These are phyloP conservation scores for Rhododendron mucronatum DNA, from an alignment of 148 eudicot genomes.

Conservation along the genomic window DNA sequence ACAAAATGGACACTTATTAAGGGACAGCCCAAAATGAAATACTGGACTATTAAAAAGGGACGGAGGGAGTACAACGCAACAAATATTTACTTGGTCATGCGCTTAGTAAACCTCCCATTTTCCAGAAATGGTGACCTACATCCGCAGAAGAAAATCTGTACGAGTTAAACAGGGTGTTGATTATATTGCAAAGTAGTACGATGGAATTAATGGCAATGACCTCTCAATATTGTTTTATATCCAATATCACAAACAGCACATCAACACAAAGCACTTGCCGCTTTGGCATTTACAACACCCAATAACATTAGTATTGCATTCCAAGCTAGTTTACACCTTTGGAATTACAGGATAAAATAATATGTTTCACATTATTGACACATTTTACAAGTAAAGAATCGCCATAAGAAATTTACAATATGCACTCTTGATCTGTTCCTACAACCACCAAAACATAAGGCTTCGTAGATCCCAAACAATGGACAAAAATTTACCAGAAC, in stretches of 20 bases:
- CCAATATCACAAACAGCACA: neutral
- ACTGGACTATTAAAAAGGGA: too few relatives aligned
- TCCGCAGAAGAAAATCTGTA: neutral
- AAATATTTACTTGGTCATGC: neutral
- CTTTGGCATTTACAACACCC: neutral
- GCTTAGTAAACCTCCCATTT: neutral
- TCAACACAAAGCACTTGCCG: neutral
- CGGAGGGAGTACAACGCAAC: neutral
- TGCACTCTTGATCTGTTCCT: constrained; percentile 13
- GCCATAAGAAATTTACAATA: constrained; percentile 15
- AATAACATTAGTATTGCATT: neutral
- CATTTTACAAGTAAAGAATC: constrained; percentile 10
- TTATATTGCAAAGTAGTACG: neutral
- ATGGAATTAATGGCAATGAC: neutral
- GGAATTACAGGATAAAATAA: neutral
- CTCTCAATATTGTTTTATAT: neutral
- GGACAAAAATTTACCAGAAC: constrained; percentile 2
- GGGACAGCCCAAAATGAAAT: too few relatives aligned
- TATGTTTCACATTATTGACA: constrained; percentile 17
- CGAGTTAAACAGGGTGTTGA: neutral
- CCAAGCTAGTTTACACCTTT: neutral
- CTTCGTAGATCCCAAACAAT: neutral
- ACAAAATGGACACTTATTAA: too few relatives aligned
- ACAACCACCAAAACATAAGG: constrained; percentile 10
- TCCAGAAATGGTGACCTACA: neutral